A percentile compares a stretch with the other conserved stretches of the same genome.
Evolutionary conservation across 179 eudicot species (phyloP).

Genomic region (Sideroxylon spinosum): DNA sequence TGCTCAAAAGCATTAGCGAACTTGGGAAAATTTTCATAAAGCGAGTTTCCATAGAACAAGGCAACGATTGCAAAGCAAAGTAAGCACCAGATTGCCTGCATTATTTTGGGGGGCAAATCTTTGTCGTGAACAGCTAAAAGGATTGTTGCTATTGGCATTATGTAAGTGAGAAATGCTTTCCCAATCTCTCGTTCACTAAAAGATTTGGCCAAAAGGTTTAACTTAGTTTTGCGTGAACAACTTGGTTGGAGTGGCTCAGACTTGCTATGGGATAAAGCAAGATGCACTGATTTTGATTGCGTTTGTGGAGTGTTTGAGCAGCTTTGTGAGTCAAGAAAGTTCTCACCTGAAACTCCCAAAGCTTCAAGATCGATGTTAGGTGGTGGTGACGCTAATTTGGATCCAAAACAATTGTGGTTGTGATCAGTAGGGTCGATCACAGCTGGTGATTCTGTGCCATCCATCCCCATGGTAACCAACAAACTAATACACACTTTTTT

Average conservation of each 20-base stretch:
- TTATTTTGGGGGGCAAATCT: neutral
- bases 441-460: too few relatives aligned
- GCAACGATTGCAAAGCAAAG: neutral
- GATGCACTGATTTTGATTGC: too few relatives aligned
- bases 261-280: too few relatives aligned
- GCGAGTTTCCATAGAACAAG: neutral
- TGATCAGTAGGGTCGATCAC: too few relatives aligned
- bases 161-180: neutral
- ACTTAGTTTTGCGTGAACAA: neutral
- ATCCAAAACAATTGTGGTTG: too few relatives aligned
- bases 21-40: neutral
- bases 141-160: neutral
- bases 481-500: too few relatives aligned
- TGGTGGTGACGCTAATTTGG: too few relatives aligned
- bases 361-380: too few relatives aligned
- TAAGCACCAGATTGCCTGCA: neutral
- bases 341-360: too few relatives aligned
- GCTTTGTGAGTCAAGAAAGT: too few relatives aligned
- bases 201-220: neutral
- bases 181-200: neutral
- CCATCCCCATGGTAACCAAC: too few relatives aligned
- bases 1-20: neutral
- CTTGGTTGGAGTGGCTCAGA: neutral
- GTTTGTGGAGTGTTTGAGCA: too few relatives aligned
- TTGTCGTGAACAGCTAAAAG: neutral